phyloP scores from a whole-genome alignment of 306 rosid species.

The Cucurbita pepo region DNA sequence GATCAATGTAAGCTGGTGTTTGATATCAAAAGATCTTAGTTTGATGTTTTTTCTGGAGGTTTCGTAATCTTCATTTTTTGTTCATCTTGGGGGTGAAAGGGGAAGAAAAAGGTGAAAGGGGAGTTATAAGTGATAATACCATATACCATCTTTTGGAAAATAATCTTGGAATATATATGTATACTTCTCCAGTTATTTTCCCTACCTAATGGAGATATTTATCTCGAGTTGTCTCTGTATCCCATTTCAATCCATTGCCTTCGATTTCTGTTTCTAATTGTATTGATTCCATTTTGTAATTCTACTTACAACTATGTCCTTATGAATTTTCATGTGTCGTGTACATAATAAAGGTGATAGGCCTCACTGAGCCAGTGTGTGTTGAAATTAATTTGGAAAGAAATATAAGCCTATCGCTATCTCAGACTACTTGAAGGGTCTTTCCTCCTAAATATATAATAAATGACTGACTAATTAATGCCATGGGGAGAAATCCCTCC shows the following conservation, averaged over 20 bases:
- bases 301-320: not conserved
- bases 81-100: not conserved
- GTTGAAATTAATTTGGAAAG: not conserved
- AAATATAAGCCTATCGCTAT: not conserved
- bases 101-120: not conserved
- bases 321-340: not conserved
- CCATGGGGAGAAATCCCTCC: too few species aligned
- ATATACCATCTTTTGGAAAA: not conserved
- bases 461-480: too few species aligned
- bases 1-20: constrained; percentile 15
- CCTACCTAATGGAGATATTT: not conserved
- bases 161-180: not conserved
- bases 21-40: constrained; percentile 15
- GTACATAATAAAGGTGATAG: not conserved
- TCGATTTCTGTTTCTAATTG: not conserved
- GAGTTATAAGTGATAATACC: not conserved
- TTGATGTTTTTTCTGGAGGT: constrained; percentile 12
- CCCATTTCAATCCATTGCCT: not conserved
- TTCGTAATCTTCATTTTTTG: not conserved
- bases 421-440: too few species aligned
- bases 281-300: not conserved
- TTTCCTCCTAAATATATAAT: too few species aligned
- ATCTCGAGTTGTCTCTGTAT: not conserved
- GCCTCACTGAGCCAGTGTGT: not conserved
- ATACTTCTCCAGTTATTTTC: not conserved